Percentiles rank a stretch among this genome's conserved stretches.
Evolutionary conservation across 2,329 filamentous ascomycete species (phyloP).

Genomic region (Aspergillus eucalypticola): DNA sequence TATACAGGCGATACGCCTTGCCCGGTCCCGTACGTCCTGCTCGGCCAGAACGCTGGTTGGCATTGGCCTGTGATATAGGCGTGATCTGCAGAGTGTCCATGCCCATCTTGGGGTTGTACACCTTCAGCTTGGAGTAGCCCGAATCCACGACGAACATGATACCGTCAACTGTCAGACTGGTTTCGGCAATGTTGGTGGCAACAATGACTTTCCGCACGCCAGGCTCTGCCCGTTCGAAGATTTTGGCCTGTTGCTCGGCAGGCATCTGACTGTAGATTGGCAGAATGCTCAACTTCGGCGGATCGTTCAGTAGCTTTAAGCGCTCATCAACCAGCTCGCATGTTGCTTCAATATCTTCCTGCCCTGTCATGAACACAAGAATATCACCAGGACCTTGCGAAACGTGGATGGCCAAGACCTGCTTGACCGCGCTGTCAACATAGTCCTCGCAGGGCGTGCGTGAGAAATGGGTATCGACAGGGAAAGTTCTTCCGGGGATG

Average conservation of each 20-base stretch:
- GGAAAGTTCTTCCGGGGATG: slow-evolving; percentile 94
- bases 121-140: slow-evolving; percentile 95
- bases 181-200: slow-evolving; percentile 97
- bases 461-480: slow-evolving; percentile 94
- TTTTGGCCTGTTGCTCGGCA: slow-evolving; percentile 94
- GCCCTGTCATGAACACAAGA: slow-evolving; percentile 97
- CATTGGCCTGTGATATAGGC: slow-evolving; percentile 94
- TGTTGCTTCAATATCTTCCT: slow-evolving; percentile 96
- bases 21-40: slow-evolving; percentile 93
- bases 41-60: slow-evolving; percentile 87
- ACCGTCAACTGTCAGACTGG: slow-evolving; percentile 94
- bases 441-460: slow-evolving; percentile 96
- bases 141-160: slow-evolving; percentile 99
- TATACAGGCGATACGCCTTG: slow-evolving; percentile 91
- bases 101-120: slow-evolving; percentile 98
- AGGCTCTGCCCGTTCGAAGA: slow-evolving; percentile 86
- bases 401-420: slow-evolving; percentile 92
- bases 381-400: slow-evolving; percentile 93
- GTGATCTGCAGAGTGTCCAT: slow-evolving; percentile 99
- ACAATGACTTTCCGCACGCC: slow-evolving; percentile 97
- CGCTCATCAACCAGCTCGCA: slow-evolving; percentile 90
- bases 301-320: slow-evolving; percentile 85
- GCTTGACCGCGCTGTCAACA: slow-evolving; percentile 93
- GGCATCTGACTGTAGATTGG: slow-evolving; percentile 99
- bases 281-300: slow-evolving; percentile 88